These are phyloP conservation scores for Sporothrix inflata DNA, from an alignment of 2,329 filamentous ascomycete species.

Conservation along the genomic window DNA sequence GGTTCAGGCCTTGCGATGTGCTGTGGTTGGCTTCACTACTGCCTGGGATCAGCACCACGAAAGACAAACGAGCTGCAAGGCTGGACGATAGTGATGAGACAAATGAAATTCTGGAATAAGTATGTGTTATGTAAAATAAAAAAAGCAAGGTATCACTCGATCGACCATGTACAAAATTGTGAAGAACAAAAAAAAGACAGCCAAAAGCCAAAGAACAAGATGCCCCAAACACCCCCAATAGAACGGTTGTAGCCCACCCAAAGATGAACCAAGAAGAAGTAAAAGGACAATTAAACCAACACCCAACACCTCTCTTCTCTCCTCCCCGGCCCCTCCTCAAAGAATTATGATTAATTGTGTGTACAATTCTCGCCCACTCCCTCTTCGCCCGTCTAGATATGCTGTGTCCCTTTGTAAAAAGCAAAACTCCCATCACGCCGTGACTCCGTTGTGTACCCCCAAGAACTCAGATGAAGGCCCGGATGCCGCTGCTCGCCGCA, in stretches of 20 bases:
- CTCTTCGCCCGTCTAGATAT: background rate
- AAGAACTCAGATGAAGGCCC: conserved; percentile 27
- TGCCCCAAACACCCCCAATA: conserved; percentile 6
- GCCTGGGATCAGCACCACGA: background rate
- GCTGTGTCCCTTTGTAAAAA: background rate
- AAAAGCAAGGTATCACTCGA: conserved; percentile 20
- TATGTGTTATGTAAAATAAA: background rate
- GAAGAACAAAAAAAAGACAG: background rate
- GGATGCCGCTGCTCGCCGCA: conserved; percentile 29
- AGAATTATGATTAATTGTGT: conserved; percentile 12
- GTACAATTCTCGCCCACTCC: background rate
- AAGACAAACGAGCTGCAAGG: background rate
- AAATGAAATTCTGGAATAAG: background rate
- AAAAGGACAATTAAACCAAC: background rate
- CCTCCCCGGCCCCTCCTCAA: background rate
- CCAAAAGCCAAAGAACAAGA: background rate
- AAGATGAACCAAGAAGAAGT: background rate
- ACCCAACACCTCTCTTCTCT: background rate
- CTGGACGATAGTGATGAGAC: background rate
- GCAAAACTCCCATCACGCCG: background rate
- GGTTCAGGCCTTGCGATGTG: background rate
- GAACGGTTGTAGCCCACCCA: background rate
- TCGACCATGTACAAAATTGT: background rate
- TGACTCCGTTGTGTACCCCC: background rate
- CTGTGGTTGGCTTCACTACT: conserved; percentile 2